Evolutionary conservation across 2,329 filamentous ascomycete genomes (phyloP), one percentile per base, ranked within the genome.

Genomic region (Westerdykella sp.): DNA sequence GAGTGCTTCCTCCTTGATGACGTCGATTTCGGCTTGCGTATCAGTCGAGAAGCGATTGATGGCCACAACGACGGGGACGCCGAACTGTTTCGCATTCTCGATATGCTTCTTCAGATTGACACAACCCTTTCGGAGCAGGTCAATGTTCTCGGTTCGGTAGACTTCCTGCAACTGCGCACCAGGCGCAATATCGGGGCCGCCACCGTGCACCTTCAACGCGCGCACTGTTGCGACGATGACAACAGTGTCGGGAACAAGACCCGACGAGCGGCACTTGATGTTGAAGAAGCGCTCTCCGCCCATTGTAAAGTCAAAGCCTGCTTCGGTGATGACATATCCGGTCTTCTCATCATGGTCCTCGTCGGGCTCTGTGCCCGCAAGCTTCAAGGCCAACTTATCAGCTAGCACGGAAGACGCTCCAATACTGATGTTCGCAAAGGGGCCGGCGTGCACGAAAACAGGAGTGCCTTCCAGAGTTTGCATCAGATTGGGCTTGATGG

Each of bases 201-300:
- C 93, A 42, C 93, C 93, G 68, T 98, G 93, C 4, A 96, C 90
- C 77, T 98, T 98, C 51, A 98, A 77, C 6, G 93, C 93, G 55
- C 93, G 85, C 37, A 98, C 87, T 2, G 93, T 98, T 18, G 93
- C 91, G 31, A 98, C 93, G 46, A 98, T 83, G 36, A 98, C 88
- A 6, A 95, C 90, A 1, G 89, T 87, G 61, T 98, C 93, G 2
- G 93, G 93, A 2, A 88, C 81, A 37, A 98, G 83, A 18, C 91
- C 91, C 5, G 91, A 96, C 9, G 89, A 86, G 47, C 93, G 85
- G 73, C 93, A 97, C 78, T 98, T 98, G 77, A 98, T 97, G 75
- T 98, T 97, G 81, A 98, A 97, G 78, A 98, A 98, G 41, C 93
- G 85, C 77, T 98, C 93, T 50, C 93, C 93, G 52, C 93, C 93